phyloP scores from a whole-genome alignment of 2,329 filamentous ascomycete genomes.

The Lizonia empirigonia region DNA sequence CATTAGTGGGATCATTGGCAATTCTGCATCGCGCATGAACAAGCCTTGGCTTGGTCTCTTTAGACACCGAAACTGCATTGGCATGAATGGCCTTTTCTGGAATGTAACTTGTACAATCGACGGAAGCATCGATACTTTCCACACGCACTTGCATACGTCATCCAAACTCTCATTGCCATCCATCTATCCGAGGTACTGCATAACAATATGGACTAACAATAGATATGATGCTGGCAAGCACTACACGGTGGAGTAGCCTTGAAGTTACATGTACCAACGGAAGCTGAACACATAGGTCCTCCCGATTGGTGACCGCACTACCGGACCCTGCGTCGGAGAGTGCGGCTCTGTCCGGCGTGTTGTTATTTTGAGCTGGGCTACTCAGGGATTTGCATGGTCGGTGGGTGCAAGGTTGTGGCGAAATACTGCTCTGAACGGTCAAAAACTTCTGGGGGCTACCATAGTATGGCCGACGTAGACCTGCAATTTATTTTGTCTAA shows the following conservation, averaged over 20 bases:
- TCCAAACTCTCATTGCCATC: not conserved
- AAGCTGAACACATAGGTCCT: conserved; percentile 2
- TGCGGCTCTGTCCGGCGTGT: conserved; percentile 9
- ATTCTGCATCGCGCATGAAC: conserved; percentile 6
- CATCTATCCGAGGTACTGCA: not conserved
- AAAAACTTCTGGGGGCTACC: too few species aligned
- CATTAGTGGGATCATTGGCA: conserved; percentile 13
- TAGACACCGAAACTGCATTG: conserved; percentile 13
- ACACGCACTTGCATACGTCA: not conserved
- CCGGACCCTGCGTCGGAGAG: conserved; percentile 4
- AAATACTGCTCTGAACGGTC: too few species aligned
- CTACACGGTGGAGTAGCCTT: not conserved
- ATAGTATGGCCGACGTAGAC: not conserved
- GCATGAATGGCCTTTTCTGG: conserved; percentile 5
- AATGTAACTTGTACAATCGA: conserved; percentile 12
- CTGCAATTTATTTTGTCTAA: not conserved
- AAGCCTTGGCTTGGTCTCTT: conserved; percentile 5
- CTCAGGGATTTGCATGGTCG: not conserved
- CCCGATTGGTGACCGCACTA: conserved; percentile 4
- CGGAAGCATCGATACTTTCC: not conserved
- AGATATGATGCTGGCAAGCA: not conserved
- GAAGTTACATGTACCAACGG: not conserved
- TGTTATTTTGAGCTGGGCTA: conserved; percentile 7
- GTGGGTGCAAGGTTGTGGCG: too few species aligned
- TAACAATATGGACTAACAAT: not conserved